Percentiles rank a stretch among this genome's conserved stretches.
Conservation (phyloP, 805 yeast genomes). For the Candida hungchunana region DNA sequence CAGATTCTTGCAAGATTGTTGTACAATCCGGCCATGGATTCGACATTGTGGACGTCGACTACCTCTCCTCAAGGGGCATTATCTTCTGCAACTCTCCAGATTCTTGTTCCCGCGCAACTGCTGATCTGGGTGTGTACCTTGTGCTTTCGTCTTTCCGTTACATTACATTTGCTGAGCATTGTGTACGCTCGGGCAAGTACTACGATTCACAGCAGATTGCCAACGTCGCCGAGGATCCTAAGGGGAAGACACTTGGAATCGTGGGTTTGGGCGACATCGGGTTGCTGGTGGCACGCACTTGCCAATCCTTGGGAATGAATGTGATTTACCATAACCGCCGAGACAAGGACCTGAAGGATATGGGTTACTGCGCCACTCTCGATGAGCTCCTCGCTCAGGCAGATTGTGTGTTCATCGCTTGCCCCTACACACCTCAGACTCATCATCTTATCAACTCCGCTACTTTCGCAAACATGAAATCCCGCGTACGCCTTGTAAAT, state of each 20-base stretch:
- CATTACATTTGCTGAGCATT: conserved; percentile 34
- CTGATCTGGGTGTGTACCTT: conserved; percentile 34
- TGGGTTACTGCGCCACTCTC: conserved; percentile 24
- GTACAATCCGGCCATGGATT: conserved; percentile 39
- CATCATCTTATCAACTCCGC: conserved; percentile 34
- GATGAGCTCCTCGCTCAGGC: conserved; percentile 27
- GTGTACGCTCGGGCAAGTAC: conserved; percentile 32
- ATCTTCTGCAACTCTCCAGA: conserved; percentile 37
- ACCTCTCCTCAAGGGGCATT: conserved; percentile 30
- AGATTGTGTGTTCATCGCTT: conserved; percentile 34
- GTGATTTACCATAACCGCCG: conserved; percentile 39
- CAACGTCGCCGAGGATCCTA: conserved; percentile 36
- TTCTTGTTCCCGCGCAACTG: conserved; percentile 37
- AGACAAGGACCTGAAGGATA: conserved; percentile 34
- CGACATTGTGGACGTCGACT: conserved; percentile 36
- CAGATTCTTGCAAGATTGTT: conserved; percentile 33
- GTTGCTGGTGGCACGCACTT: conserved; percentile 36
- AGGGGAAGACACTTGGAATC: conserved; percentile 41
- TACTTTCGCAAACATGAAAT: conserved; percentile 23
- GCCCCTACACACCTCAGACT: conserved; percentile 38
- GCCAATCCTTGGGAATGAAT: conserved; percentile 41
- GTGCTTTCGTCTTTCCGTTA: conserved; percentile 34
- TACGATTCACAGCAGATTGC: conserved; percentile 30
- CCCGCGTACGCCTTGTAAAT: conserved; percentile 31
- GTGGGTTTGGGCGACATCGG: conserved; percentile 49